Evolutionary conservation across 257 asterid genomes (phyloP).

Genomic region (Solanum peruvianum): DNA sequence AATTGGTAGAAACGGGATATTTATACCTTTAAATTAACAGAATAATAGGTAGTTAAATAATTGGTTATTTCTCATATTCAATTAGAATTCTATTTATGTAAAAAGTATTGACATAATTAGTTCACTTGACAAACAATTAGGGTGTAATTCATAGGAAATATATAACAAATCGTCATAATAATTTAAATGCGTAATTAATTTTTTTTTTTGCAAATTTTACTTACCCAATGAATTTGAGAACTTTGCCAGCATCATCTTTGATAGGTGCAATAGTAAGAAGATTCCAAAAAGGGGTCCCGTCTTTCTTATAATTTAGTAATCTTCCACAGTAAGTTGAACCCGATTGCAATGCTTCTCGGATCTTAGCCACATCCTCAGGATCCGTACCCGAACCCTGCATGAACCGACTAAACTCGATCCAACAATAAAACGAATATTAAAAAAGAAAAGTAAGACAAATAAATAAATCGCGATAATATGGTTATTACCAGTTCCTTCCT

Average conservation of each 20-base stretch:
- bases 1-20: neutral
- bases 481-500: conserved; percentile 68
- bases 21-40: neutral
- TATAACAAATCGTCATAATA: too few species aligned
- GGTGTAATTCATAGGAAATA: too few species aligned
- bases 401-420: conserved; percentile 57
- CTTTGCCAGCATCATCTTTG: conserved; percentile 77
- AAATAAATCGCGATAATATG: neutral
- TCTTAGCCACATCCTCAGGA: conserved; percentile 79
- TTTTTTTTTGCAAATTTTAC: neutral
- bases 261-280: conserved; percentile 92
- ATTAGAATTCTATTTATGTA: neutral
- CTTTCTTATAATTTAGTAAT: conserved; percentile 88
- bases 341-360: conserved; percentile 50
- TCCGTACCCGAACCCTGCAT: conserved; percentile 82
- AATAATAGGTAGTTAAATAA: neutral
- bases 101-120: neutral
- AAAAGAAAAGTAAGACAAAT: neutral
- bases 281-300: conserved; percentile 95
- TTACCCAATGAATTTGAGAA: conserved; percentile 89
- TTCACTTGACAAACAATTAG: neutral
- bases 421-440: neutral
- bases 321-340: conserved; percentile 81
- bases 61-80: neutral
- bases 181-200: too few species aligned